Evolutionary conservation across 129 eudicot species (phyloP), one percentile per base, ranked within the genome.

Genomic region (Centaurea solstitialis): DNA sequence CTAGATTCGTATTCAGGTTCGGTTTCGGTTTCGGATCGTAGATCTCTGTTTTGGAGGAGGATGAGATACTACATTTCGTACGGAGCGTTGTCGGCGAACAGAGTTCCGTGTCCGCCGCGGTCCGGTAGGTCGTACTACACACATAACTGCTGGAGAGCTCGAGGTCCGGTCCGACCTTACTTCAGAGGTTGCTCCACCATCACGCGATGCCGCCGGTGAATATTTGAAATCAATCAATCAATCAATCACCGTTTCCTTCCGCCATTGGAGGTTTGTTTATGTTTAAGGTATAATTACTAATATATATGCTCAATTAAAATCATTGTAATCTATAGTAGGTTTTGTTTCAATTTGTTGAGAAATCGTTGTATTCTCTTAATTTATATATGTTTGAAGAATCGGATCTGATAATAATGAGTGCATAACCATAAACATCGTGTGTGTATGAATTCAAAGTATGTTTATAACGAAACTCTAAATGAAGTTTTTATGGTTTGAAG

Each of bases 101-200:
- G 92, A 37, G 57, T 92, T 15, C 97, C 97, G 2, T 92, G 97
- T 70, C 97, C 97, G 7, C 91, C 97, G 7, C 93, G 95, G 47
- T 90, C 97, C 9, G 97, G 97, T 17, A 90, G 94, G 82, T 92
- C 97, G 0, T 92, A 92, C 40, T 92, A 92, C 79, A 90, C 95
- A 11, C 94, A 85, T 40, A 83, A 90, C 80, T 92, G 97, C 39
- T 88, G 81, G 84, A 71, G 73, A 17, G 93, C 94, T 38, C 86
- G 84, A 37, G 93, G 89, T 33, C 91, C 91, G 2, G 93, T 79
- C 13, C 84, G 86, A 73, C 94, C 97, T n/a, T 90, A 92, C 80
- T 65, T 62, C 39, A 82, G 97, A 57, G 97, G 97, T 39, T 92
- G 97, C 88, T 92, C 97, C 26, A 83, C 91, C 7, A 92, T 92